Conservation (phyloP, 2,329 filamentous ascomycete species). For the Incumbomyces lentus region DNA sequence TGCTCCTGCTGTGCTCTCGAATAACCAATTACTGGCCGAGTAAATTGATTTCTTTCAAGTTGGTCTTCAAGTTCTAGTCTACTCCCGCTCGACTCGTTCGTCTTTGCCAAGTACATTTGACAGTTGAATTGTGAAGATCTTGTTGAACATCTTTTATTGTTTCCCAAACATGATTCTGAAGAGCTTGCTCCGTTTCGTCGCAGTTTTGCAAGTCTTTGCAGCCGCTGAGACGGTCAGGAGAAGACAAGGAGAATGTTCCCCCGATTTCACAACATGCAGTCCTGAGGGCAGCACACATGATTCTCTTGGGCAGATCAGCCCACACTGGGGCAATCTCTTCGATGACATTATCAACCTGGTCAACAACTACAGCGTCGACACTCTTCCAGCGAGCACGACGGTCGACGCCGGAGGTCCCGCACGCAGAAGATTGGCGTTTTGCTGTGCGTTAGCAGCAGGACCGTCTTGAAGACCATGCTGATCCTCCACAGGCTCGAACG, state of each 20-base stretch:
- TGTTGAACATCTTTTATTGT: no score
- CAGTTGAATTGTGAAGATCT: no score
- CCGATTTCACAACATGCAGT: not conserved
- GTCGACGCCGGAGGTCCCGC: constrained; percentile 3
- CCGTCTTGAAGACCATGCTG: not conserved
- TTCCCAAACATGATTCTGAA: no score
- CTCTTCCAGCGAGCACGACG: not conserved
- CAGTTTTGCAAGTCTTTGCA: no score
- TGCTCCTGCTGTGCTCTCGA: no score
- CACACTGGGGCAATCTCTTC: constrained; percentile 2
- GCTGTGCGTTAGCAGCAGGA: not conserved
- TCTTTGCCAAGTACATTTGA: no score
- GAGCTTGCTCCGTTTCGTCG: no score
- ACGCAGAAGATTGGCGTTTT: constrained; percentile 1
- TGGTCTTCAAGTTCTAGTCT: no score
- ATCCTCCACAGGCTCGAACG: not conserved
- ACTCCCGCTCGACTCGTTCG: no score
- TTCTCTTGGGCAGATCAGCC: not conserved
- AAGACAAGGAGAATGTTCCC: not conserved
- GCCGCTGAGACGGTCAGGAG: not conserved
- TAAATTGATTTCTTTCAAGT: no score
- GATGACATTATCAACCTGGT: constrained; percentile 1
- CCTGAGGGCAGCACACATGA: not conserved
- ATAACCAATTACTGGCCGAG: no score
- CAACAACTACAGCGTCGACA: not conserved